These are phyloP conservation scores for Potentilla sterilis DNA, from an alignment of 306 rosid genomes.

Conservation along the genomic window DNA sequence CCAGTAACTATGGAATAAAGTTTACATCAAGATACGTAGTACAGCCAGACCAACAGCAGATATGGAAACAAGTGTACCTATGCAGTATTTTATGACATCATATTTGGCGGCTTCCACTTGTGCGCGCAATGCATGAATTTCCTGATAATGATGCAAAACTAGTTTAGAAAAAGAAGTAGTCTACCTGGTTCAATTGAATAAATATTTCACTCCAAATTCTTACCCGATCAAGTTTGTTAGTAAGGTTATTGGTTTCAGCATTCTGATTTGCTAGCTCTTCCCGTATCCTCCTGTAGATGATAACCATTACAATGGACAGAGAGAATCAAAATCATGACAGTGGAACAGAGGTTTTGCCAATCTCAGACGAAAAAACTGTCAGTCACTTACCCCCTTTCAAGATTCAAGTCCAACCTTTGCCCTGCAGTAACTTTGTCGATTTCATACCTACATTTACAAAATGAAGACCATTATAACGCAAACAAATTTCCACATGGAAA, in stretches of 20 bases:
- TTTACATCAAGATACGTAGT: constrained; percentile 72
- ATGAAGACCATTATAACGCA: constrained; percentile 18
- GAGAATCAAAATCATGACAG: not conserved
- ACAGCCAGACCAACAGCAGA: constrained; percentile 97
- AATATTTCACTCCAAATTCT: constrained; percentile 17
- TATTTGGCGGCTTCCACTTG: constrained; percentile 95
- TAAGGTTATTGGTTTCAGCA: constrained; percentile 79
- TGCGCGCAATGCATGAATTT: constrained; percentile 80
- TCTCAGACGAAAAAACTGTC: not conserved
- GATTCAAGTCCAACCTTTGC: constrained; percentile 93
- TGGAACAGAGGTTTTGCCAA: constrained; percentile 17
- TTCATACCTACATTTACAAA: constrained; percentile 62
- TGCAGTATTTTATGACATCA: constrained; percentile 93
- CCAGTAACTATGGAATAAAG: constrained; percentile 24
- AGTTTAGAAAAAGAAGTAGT: not conserved
- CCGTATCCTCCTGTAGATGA: constrained; percentile 71
- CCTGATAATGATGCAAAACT: constrained; percentile 42
- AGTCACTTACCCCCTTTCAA: constrained; percentile 73
- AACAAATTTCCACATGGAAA: constrained; percentile 9
- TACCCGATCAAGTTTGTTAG: constrained; percentile 93
- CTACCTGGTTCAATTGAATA: not conserved
- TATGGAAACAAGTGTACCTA: constrained; percentile 91
- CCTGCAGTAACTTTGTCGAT: constrained; percentile 94
- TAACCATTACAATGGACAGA: constrained; percentile 12
- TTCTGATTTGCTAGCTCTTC: constrained; percentile 84